These are phyloP conservation scores for Fusarium euwallaceae DNA, from an alignment of 2,329 filamentous ascomycete species.

Conservation along the genomic window DNA sequence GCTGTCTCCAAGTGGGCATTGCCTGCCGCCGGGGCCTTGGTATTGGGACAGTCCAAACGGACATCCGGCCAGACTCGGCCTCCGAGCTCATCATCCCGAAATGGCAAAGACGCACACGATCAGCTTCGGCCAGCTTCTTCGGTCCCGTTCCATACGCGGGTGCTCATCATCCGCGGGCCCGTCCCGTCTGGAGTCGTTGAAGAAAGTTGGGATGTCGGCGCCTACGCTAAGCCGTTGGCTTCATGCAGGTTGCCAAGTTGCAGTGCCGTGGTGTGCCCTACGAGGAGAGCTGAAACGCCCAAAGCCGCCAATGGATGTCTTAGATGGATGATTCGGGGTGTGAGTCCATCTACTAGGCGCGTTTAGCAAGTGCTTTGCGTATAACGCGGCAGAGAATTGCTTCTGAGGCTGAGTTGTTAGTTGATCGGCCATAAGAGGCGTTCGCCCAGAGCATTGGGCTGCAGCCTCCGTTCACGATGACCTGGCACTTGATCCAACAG, in stretches of 20 bases:
- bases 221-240: neutral
- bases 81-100: neutral
- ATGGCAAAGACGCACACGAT: neutral
- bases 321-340: neutral
- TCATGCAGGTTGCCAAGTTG: neutral
- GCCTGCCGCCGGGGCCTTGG: conserved; percentile 9
- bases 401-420: neutral
- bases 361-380: conserved; percentile 1
- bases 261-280: neutral
- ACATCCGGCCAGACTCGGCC: neutral
- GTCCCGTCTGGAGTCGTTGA: neutral
- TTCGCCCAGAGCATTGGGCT: neutral
- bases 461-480: neutral
- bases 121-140: neutral
- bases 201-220: neutral
- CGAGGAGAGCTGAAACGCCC: neutral
- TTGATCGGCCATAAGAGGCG: neutral
- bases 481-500: neutral
- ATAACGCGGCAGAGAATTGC: neutral
- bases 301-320: neutral
- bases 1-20: conserved; percentile 6
- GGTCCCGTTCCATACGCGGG: neutral
- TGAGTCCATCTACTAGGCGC: neutral
- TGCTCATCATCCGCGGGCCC: neutral
- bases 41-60: neutral